Percentiles rank a stretch among this genome's conserved stretches.
These are phyloP conservation scores for Eimeria acervulina DNA, from an alignment of 169 alveolate species.

Conservation along the genomic window DNA sequence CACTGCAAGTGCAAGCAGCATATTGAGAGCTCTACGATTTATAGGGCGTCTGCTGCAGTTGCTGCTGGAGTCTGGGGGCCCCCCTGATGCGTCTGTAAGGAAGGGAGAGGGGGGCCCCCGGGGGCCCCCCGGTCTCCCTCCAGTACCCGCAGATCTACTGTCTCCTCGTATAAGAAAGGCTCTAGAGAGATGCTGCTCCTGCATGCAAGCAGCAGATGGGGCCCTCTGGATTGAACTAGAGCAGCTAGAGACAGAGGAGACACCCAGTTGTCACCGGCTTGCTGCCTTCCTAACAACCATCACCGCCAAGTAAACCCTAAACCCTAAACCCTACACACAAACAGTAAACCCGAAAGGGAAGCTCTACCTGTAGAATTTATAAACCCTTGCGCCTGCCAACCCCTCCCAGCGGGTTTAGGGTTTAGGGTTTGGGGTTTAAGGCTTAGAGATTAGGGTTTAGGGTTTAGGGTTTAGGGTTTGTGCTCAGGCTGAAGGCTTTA, in stretches of 20 bases:
- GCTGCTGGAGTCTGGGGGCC: neutral
- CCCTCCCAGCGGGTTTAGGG: too few species aligned
- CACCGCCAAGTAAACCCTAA: constrained; percentile 56
- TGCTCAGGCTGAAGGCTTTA: constrained; percentile 58
- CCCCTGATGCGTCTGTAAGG: neutral
- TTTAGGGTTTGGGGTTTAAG: neutral
- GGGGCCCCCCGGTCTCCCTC: constrained; percentile 29
- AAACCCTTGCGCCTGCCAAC: neutral
- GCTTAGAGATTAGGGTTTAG: constrained; percentile 34
- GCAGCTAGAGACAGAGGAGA: constrained; percentile 21
- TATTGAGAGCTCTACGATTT: constrained; percentile 65
- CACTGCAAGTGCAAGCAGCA: constrained; percentile 21
- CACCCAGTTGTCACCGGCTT: constrained; percentile 4
- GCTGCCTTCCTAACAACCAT: constrained; percentile 15
- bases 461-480: constrained; percentile 63
- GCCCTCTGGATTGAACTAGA: constrained; percentile 55
- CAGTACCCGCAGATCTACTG: constrained; percentile 22
- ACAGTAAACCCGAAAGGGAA: neutral
- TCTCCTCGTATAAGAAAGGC: constrained; percentile 6
- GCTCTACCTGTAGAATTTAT: neutral
- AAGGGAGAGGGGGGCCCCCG: neutral
- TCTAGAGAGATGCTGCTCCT: neutral
- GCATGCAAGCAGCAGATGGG: neutral
- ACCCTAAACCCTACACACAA: constrained; percentile 1
- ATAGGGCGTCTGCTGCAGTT: neutral